Base-by-base conservation (phyloP, 2,329 filamentous ascomycete species). In the Ceratocystis destructans region DNA sequence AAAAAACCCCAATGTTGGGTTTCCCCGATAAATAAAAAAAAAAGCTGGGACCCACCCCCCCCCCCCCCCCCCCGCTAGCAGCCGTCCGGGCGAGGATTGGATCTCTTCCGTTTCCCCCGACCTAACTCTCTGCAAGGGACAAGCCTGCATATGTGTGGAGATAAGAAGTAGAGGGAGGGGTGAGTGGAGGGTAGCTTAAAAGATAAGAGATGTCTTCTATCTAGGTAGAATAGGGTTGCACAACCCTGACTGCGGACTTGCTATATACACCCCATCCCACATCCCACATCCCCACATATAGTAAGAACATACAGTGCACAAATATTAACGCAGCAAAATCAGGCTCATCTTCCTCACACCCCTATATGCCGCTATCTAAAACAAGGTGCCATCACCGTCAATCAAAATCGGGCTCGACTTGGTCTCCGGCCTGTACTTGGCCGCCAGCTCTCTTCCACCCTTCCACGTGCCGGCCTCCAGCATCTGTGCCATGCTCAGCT, bases 351-450 rank as follows among this genome's bases (percentile, higher is more conserved):
- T 17, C 25, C 28, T 37, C 33, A 45, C 31, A 45, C 22, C 20
- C n/a, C 20, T 5, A 5, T 25, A 31, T 25, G 37, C 22, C 6
- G 46, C 61, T 83, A 92, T 57, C 61, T 83, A 92, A 75, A 91
- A 92, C 70, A 93, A 84, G 41, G 89, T 93, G 69, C 89, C 89
- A 74, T 93, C 89, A 69, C 87, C 89, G 67, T 87, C 77, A 71
- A 92, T 90, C 79, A 91, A 85, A 73, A 94, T 92, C 12, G 89
- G 89, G 65, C 89, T 89, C 70, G 89, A 87, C 76, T 87, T 90
- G 12, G 89, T 93, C 71, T 89, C 87, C 17, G 89, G 89, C 67
- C 89, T 80, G 57, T 83, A 86, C 66, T 90, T 85, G 73, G 91
- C 89, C 62, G 89, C 89, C 71, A 93, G 80, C 77, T 93, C 89